Conservation (phyloP, 768 basidiomycete genomes). For the Dentipellis fragilis region DNA sequence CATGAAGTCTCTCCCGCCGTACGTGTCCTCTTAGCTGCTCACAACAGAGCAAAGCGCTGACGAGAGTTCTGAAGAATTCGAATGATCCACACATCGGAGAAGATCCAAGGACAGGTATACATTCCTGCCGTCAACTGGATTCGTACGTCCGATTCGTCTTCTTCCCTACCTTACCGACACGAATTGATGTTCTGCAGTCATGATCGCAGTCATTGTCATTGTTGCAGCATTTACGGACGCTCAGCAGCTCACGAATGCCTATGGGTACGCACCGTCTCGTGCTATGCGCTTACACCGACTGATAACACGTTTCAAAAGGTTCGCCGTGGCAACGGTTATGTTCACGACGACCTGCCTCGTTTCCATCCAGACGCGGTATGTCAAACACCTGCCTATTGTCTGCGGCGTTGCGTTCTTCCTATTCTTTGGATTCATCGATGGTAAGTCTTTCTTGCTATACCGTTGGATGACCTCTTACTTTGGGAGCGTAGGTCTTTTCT, state of each 20-base stretch:
- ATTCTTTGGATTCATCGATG: slow-evolving; percentile 56
- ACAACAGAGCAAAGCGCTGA: background rate
- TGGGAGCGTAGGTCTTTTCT: slow-evolving; percentile 35
- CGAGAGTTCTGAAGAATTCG: slow-evolving; percentile 23
- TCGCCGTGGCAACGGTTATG: slow-evolving; percentile 60
- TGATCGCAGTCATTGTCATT: slow-evolving; percentile 41
- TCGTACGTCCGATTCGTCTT: slow-evolving; percentile 17
- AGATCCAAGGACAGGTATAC: slow-evolving; percentile 55
- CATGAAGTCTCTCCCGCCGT: slow-evolving; percentile 45
- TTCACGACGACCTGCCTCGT: slow-evolving; percentile 49
- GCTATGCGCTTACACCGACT: background rate
- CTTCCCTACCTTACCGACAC: background rate
- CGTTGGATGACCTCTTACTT: background rate
- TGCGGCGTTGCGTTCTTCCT: slow-evolving; percentile 38
- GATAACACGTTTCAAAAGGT: slow-evolving; percentile 13
- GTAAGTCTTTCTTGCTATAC: slow-evolving; percentile 13
- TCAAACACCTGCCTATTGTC: slow-evolving; percentile 38
- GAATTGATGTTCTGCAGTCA: slow-evolving; percentile 20
- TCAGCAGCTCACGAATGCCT: slow-evolving; percentile 46
- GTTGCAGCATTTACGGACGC: slow-evolving; percentile 50
- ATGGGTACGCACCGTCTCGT: slow-evolving; percentile 19
- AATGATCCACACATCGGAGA: slow-evolving; percentile 52
- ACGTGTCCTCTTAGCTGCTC: slow-evolving; percentile 2
- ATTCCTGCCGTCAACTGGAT: slow-evolving; percentile 55
- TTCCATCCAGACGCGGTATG: slow-evolving; percentile 44